These are phyloP conservation scores for Colletotrichum sp. DNA, from an alignment of 2,329 filamentous ascomycete species.

Conservation along the genomic window DNA sequence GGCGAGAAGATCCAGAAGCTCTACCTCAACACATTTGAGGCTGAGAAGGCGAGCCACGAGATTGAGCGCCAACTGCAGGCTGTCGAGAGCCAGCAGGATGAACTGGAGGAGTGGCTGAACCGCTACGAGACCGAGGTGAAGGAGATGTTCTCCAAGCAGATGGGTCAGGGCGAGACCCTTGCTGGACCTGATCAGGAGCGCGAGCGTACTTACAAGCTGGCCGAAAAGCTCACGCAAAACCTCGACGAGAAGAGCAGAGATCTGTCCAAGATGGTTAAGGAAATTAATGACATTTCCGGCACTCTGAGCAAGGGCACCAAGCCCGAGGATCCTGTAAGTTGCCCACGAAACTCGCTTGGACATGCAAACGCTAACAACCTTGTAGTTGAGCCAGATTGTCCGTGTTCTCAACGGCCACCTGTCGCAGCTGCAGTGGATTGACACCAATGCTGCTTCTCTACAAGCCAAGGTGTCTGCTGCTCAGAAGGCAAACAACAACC, in stretches of 20 bases:
- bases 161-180: slow-evolving; percentile 76
- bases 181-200: slow-evolving; percentile 93
- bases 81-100: slow-evolving; percentile 92
- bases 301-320: slow-evolving; percentile 89
- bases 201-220: slow-evolving; percentile 93
- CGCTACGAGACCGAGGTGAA: slow-evolving; percentile 93
- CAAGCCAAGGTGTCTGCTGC: slow-evolving; percentile 83
- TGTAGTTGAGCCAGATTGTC: slow-evolving; percentile 89
- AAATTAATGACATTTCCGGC: slow-evolving; percentile 93
- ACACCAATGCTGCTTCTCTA: slow-evolving; percentile 80
- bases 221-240: slow-evolving; percentile 89
- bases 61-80: slow-evolving; percentile 89
- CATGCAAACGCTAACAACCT: slow-evolving; percentile 25
- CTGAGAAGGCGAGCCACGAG: slow-evolving; percentile 89
- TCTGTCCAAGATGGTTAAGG: slow-evolving; percentile 94
- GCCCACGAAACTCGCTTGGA: neutral
- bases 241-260: slow-evolving; percentile 95
- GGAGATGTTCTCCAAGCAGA: slow-evolving; percentile 80
- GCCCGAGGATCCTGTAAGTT: slow-evolving; percentile 82
- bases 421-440: slow-evolving; percentile 90
- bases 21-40: slow-evolving; percentile 90
- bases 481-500: slow-evolving; percentile 76
- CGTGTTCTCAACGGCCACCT: slow-evolving; percentile 94
- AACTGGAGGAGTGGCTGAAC: slow-evolving; percentile 86
- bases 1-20: slow-evolving; percentile 94